A percentile compares a stretch with the other conserved stretches of the same genome.
These are phyloP conservation scores for Aspergillus ellipticus DNA, from an alignment of 495 filamentous ascomycete genomes.

Conservation along the genomic window DNA sequence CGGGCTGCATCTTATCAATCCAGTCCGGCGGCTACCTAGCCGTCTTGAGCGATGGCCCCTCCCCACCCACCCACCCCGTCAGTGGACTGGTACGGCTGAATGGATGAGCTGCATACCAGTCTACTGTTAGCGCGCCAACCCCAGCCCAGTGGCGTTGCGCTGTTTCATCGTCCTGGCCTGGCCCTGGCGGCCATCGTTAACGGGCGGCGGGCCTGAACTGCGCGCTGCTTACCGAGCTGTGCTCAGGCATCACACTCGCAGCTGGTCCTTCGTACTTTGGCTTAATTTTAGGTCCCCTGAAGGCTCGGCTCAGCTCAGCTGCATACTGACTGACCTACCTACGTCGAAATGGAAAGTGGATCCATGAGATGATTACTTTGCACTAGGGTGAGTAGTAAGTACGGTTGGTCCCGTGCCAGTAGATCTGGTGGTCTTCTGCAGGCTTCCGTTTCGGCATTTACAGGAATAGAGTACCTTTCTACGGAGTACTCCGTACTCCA, in stretches of 20 bases:
- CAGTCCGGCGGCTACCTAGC: constrained; percentile 2
- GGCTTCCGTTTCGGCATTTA: too few species aligned
- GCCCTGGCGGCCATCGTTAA: background rate
- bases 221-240: background rate
- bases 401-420: background rate
- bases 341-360: too few species aligned
- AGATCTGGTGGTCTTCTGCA: background rate
- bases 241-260: background rate
- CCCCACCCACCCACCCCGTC: background rate
- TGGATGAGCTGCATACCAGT: background rate
- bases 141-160: constrained; percentile 2
- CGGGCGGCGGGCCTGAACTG: background rate
- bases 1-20: constrained; percentile 4
- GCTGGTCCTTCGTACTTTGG: too few species aligned
- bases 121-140: constrained; percentile 3
- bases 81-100: background rate
- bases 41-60: background rate
- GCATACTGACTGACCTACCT: too few species aligned
- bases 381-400: background rate
- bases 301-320: too few species aligned
- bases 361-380: background rate
- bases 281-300: too few species aligned
- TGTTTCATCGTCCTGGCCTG: background rate
- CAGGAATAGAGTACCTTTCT: too few species aligned
- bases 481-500: too few species aligned